A percentile compares a stretch with the other conserved stretches of the same genome.
Evolutionary conservation across 495 filamentous ascomycete genomes (phyloP).

Genomic region (Hypomontagnella submonticulosa): DNA sequence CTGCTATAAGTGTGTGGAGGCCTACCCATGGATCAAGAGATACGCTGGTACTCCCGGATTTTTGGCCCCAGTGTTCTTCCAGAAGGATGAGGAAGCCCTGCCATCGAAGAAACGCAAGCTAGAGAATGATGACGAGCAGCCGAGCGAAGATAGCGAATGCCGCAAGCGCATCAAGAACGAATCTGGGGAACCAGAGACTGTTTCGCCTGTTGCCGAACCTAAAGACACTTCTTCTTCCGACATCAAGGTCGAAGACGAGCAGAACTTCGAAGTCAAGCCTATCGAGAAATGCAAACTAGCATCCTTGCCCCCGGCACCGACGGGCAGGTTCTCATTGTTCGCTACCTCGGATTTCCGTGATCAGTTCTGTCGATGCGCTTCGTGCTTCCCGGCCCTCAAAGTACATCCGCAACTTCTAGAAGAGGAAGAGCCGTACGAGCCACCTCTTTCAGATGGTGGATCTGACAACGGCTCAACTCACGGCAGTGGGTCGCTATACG

Average conservation of each 20-base stretch:
- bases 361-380: constrained; percentile 77
- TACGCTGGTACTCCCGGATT: constrained; percentile 90
- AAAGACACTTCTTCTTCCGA: constrained; percentile 19
- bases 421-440: constrained; percentile 92
- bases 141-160: constrained; percentile 51
- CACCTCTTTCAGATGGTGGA: constrained; percentile 71
- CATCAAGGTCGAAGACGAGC: constrained; percentile 42
- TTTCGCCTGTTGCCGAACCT: constrained; percentile 19
- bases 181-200: constrained; percentile 28
- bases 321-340: constrained; percentile 79
- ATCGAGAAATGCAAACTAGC: constrained; percentile 54
- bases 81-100: constrained; percentile 31
- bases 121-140: constrained; percentile 68
- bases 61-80: constrained; percentile 70
- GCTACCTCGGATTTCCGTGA: constrained; percentile 78
- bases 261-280: constrained; percentile 35
- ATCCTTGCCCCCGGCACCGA: constrained; percentile 64
- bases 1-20: constrained; percentile 92
- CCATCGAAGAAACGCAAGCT: constrained; percentile 80
- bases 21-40: constrained; percentile 89
- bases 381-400: constrained; percentile 78
- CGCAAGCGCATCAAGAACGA: constrained; percentile 70
- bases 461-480: constrained; percentile 59
- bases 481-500: constrained; percentile 77
- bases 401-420: constrained; percentile 83